Evolutionary conservation across 2,329 filamentous ascomycete genomes (phyloP), one percentile per base, ranked within the genome.

Genomic region (Xylariaceae sp.): DNA sequence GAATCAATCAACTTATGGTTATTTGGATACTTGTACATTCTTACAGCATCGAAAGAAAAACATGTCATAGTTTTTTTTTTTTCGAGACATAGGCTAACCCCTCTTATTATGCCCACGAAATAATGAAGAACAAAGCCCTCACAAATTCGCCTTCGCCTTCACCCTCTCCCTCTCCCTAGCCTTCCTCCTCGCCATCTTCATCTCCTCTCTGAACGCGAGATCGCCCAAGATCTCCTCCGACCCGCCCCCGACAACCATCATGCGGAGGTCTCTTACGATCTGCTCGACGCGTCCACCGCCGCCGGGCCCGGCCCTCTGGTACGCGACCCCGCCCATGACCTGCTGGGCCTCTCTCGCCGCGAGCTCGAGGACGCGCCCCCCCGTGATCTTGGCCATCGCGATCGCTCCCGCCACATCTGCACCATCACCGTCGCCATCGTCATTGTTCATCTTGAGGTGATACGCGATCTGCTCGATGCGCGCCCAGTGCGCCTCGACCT

Each of bases 401-500:
- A 57, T 51, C 3, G 41, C 42, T 0, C 53, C 54, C 2, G 53
- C 53, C 23, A 55, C 44, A 9, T 52, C 57, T 48, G 56, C 54
- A 57, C 34, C 65, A 50, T 33, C 39, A 47, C 45, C 57, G 48
- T 56, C 54, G 57, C 34, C 65, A 50, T 33, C 39, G 49, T 44
- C 49, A 8, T 47, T 50, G 37, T 40, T 40, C 7, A 15, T 29
- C 33, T 71, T 63, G 21, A 74, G 60, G 34, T 73, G 70, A 50
- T 71, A 73, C 3, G 72, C 73, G 5, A 78, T 61, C 50, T 78
- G 73, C 47, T 80, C 75, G 32, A 79, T 57, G 56, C 74, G 78
- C 2, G 74, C 71, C 54, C 73, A 74, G 27, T 74, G 71, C 0
- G 71, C 68, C 49, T 79, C 75, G 26, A 80, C 71, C 48, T 74